These are phyloP conservation scores for Macrophomina tecta DNA, from an alignment of 2,329 filamentous ascomycete genomes.

Conservation along the genomic window DNA sequence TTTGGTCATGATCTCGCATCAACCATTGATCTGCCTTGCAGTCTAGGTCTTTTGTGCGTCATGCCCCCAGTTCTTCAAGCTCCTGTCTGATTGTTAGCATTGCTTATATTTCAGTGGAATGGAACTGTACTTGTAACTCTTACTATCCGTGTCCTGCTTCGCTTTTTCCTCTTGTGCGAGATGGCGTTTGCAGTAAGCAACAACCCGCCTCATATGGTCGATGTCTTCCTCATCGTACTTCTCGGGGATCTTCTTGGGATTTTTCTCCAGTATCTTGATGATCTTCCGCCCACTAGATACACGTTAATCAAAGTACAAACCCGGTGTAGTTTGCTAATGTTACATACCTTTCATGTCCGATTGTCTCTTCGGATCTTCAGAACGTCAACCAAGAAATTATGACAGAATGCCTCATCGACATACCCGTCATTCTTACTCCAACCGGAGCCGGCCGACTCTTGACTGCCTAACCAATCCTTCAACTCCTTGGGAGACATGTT, in stretches of 20 bases:
- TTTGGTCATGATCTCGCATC: background rate
- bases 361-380: conserved; percentile 60
- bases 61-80: conserved; percentile 44
- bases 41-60: conserved; percentile 41
- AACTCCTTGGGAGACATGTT: conserved; percentile 70
- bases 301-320: too few species aligned
- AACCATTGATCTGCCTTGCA: background rate
- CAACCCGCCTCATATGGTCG: conserved; percentile 67
- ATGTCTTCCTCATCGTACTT: conserved; percentile 65
- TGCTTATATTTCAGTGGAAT: background rate
- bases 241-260: conserved; percentile 62
- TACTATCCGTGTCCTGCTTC: conserved; percentile 62
- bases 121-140: conserved; percentile 57
- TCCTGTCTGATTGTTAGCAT: conserved; percentile 25
- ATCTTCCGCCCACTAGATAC: conserved; percentile 64
- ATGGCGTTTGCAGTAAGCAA: conserved; percentile 70
- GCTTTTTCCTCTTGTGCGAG: conserved; percentile 67
- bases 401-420: background rate
- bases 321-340: too few species aligned
- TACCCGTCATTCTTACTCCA: conserved; percentile 60
- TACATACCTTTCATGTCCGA: conserved; percentile 64
- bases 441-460: conserved; percentile 64
- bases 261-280: conserved; percentile 66
- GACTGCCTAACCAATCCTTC: conserved; percentile 65
- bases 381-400: background rate